Evolutionary conservation across 1,139 yeast genomes (phyloP).

Genomic region (Yamadazyma siamensis): DNA sequence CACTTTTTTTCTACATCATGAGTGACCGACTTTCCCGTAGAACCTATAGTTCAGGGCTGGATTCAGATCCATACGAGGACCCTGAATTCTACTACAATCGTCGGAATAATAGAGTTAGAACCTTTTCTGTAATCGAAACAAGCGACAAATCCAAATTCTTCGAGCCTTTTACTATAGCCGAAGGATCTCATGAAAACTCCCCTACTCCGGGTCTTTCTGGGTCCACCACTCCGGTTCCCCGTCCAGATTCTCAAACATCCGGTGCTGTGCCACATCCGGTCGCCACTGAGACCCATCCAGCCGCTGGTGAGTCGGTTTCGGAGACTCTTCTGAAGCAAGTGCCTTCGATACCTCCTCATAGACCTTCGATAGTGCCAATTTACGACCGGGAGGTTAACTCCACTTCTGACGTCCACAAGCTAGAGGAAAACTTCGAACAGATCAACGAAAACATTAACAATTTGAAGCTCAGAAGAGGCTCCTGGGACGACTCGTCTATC

Average conservation of each 20-base stretch:
- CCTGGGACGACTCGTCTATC: conserved; percentile 56
- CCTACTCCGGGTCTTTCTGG: conserved; percentile 8
- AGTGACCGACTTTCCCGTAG: conserved; percentile 3
- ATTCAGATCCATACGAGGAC: conserved; percentile 49
- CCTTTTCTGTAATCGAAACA: conserved; percentile 44
- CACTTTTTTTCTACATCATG: not conserved
- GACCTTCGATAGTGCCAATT: conserved; percentile 35
- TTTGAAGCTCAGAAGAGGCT: conserved; percentile 49
- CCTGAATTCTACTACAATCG: conserved; percentile 64
- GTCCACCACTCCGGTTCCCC: not conserved
- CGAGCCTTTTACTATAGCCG: conserved; percentile 6
- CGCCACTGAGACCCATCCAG: no score
- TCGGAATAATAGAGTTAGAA: conserved; percentile 44
- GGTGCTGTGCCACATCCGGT: not conserved
- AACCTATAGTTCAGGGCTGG: conserved; percentile 26
- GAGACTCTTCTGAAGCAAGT: no score
- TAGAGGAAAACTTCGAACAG: conserved; percentile 5
- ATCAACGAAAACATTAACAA: conserved; percentile 5
- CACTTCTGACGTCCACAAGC: conserved; percentile 11
- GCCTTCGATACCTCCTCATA: conserved; percentile 16
- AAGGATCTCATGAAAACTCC: conserved; percentile 14
- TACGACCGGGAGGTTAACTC: conserved; percentile 19
- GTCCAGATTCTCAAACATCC: not conserved
- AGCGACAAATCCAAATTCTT: conserved; percentile 6
- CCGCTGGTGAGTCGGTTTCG: no score